Base-by-base conservation (phyloP, 768 basidiomycete genomes). In the Leccinum variicolor region DNA sequence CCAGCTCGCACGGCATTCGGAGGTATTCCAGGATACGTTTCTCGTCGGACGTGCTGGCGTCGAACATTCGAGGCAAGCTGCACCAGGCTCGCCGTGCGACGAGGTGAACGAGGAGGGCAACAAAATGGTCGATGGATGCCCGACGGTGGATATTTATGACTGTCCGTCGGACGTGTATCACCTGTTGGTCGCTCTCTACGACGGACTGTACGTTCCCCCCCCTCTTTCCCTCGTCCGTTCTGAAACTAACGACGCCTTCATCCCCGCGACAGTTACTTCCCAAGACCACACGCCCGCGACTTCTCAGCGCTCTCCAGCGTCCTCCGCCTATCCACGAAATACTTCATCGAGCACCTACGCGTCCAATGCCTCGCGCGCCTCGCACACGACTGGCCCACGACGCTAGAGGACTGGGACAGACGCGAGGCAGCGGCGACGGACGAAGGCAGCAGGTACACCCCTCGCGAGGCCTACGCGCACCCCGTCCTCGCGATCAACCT, bases 301-400 rank as follows among this genome's bases (percentile, higher is more conserved):
- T 90, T 90, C 62, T 75, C 81, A 7, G 73, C 75, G 19, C 69
- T 91, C 36, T 77, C 87, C 3, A 81, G 83, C 4, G 84, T 89
- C 46, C 79, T 90, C 7, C 85, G 89, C 6, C 73, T 91, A 2
- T 87, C 89, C 1, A 81, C 82, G 29, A 92, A 92, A 71, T 92
- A 92, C 68, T 76, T 90, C 52, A 84, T 89, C 55, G 82, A 87
- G 36, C 80, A 83, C 55, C 82, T 90, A 29, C 84, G 85, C 0
- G 64, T 75, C 45, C 84, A 78, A 41, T 89, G 87, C 62, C 72
- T 91, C 23, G 69, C 72, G 4, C 84, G 84, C 11, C 79, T 92
- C 17, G 70, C 75, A 15, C 68, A 74, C 31, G 87, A 89, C 68
- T 92, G 87, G 84, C 89, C 89, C 1, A 65, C 79, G 5, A 84